phyloP scores from a whole-genome alignment of 371 early-diverging fungal genomes.

The Dinochytrium kinnereticum region DNA sequence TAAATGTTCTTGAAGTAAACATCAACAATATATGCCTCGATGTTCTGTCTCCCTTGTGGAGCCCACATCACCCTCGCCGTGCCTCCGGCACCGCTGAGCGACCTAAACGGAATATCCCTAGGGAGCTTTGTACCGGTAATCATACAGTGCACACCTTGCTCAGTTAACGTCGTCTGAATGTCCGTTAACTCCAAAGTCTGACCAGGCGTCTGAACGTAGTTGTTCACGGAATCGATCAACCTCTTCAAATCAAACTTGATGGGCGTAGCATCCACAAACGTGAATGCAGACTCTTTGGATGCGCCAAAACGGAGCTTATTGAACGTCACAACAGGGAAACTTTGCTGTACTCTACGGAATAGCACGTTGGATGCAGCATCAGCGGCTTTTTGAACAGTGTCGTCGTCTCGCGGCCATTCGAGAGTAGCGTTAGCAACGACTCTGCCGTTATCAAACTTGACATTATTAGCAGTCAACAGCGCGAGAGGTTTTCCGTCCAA shows the following conservation, averaged over 20 bases:
- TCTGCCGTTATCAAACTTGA: slow-evolving; percentile 21
- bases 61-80: slow-evolving; percentile 21
- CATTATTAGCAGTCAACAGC: slow-evolving; percentile 1
- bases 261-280: slow-evolving; percentile 16
- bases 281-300: slow-evolving; percentile 26
- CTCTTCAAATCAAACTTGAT: slow-evolving; percentile 5
- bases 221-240: slow-evolving; percentile 2
- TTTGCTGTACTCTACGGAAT: slow-evolving; percentile 22
- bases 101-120: slow-evolving; percentile 16
- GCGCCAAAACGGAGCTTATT: slow-evolving; percentile 31
- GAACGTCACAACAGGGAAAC: slow-evolving; percentile 1
- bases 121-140: slow-evolving; percentile 13
- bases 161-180: slow-evolving; percentile 16
- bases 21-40: slow-evolving; percentile 22
- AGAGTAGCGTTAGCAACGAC: slow-evolving; percentile 18
- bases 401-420: neutral
- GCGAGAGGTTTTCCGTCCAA: slow-evolving; percentile 23
- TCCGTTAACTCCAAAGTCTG: slow-evolving; percentile 20
- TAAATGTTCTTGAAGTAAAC: slow-evolving; percentile 17
- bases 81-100: slow-evolving; percentile 10
- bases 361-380: slow-evolving; percentile 23
- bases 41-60: slow-evolving; percentile 8
- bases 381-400: slow-evolving; percentile 1
- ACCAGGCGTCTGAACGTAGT: slow-evolving; percentile 15
- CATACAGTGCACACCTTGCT: slow-evolving; percentile 17